Conservation (phyloP, 768 basidiomycete genomes). For the Aureoboletus auriporus region DNA sequence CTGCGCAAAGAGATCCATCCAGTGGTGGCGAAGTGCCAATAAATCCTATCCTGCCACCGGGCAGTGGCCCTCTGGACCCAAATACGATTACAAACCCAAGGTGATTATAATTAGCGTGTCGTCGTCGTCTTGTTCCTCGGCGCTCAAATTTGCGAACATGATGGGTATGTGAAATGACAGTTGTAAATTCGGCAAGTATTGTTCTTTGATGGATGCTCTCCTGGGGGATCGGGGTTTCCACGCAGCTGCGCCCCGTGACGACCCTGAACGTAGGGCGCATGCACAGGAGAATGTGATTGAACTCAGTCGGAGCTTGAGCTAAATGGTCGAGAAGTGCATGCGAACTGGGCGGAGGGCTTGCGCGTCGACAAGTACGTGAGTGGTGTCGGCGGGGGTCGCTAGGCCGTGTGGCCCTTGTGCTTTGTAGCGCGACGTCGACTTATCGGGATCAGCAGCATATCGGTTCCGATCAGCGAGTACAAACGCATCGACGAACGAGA, state of each 20-base stretch:
- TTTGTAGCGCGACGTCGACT: neutral
- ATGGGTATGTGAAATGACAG: constrained; percentile 8
- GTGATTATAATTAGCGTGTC: constrained; percentile 8
- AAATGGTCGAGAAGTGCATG: constrained; percentile 18
- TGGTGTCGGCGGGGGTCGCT: constrained; percentile 9
- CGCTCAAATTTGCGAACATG: neutral
- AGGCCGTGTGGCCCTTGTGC: neutral
- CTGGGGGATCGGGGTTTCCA: constrained; percentile 15
- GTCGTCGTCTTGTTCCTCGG: constrained; percentile 2
- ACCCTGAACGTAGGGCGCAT: constrained; percentile 21
- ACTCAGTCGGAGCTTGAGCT: constrained; percentile 19
- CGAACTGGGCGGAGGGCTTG: constrained; percentile 29
- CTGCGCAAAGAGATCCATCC: constrained; percentile 15
- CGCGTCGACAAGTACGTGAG: neutral
- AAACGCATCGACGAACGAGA: constrained; percentile 4
- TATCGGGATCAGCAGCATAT: constrained; percentile 16
- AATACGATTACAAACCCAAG: neutral
- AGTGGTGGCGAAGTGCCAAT: constrained; percentile 2
- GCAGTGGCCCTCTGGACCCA: neutral
- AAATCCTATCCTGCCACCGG: constrained; percentile 1
- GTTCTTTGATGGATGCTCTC: constrained; percentile 10
- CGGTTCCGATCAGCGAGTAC: constrained; percentile 18
- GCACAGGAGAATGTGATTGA: constrained; percentile 4
- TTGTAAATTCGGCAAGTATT: neutral
- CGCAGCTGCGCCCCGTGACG: constrained; percentile 17